Evolutionary conservation across 352 stramenopile genomes (phyloP).

Genomic region (Pythium oligandrum): DNA sequence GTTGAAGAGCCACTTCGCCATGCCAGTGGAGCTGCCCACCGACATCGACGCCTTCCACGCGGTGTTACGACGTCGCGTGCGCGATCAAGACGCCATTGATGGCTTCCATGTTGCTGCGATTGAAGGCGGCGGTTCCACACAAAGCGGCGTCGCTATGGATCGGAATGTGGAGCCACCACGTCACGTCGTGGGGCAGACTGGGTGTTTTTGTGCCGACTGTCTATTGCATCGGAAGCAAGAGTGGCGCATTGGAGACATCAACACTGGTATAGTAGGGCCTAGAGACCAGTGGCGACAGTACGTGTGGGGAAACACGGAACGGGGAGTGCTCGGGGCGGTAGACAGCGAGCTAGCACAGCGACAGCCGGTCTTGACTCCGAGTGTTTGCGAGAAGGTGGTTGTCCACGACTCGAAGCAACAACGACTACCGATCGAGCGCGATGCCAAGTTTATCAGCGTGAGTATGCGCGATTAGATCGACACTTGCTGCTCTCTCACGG

Average conservation of each 20-base stretch:
- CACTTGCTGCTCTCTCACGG: too few species aligned
- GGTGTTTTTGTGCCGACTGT: slow-evolving; percentile 74
- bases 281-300: slow-evolving; percentile 64
- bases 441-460: slow-evolving; percentile 65
- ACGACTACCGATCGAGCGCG: slow-evolving; percentile 39
- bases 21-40: slow-evolving; percentile 33
- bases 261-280: slow-evolving; percentile 53
- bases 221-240: slow-evolving; percentile 67
- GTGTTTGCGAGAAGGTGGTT: slow-evolving; percentile 43
- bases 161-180: background rate
- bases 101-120: slow-evolving; percentile 12
- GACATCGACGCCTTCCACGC: slow-evolving; percentile 45
- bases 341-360: slow-evolving; percentile 1
- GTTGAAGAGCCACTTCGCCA: background rate
- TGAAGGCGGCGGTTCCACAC: background rate
- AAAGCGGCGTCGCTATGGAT: background rate
- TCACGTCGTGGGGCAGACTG: slow-evolving; percentile 60
- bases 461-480: background rate
- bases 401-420: slow-evolving; percentile 36
- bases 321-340: slow-evolving; percentile 30
- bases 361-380: slow-evolving; percentile 30
- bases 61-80: slow-evolving; percentile 46
- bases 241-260: slow-evolving; percentile 71
- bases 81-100: slow-evolving; percentile 54
- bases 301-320: slow-evolving; percentile 56